phyloP scores from a whole-genome alignment of 768 basidiomycete species.

The Tulasnella sp. region DNA sequence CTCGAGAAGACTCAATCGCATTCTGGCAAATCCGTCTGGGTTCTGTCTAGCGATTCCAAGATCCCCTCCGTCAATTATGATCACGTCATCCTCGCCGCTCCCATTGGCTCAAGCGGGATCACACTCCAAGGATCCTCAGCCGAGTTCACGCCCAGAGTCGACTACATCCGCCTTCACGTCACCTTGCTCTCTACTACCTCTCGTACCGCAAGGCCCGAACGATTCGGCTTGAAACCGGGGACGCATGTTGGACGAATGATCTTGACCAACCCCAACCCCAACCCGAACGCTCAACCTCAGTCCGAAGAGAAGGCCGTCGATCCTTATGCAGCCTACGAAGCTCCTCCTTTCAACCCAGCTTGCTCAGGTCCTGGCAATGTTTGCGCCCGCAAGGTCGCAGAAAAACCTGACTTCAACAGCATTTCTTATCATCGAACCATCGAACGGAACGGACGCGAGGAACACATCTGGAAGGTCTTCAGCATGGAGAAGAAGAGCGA shows the following conservation, averaged over 20 bases:
- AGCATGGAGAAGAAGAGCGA: slow-evolving; percentile 53
- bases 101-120: slow-evolving; percentile 61
- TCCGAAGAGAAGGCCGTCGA: background rate
- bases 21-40: slow-evolving; percentile 1
- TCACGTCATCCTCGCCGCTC: slow-evolving; percentile 77
- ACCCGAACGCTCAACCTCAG: slow-evolving; percentile 13
- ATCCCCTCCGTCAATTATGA: slow-evolving; percentile 34
- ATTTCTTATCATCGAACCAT: slow-evolving; percentile 56
- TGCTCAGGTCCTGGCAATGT: background rate
- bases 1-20: background rate
- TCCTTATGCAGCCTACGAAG: background rate
- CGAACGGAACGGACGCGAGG: slow-evolving; percentile 29
- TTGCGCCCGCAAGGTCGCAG: slow-evolving; percentile 32
- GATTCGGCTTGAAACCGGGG: slow-evolving; percentile 47
- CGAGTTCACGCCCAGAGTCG: slow-evolving; percentile 31
- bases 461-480: slow-evolving; percentile 83
- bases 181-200: slow-evolving; percentile 77
- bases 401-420: slow-evolving; percentile 74
- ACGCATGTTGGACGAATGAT: slow-evolving; percentile 47
- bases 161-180: slow-evolving; percentile 77
- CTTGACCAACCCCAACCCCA: slow-evolving; percentile 61
- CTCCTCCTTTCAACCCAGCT: background rate
- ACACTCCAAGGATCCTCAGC: slow-evolving; percentile 25
- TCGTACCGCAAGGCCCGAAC: slow-evolving; percentile 44
- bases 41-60: background rate